Percentiles rank a stretch among this genome's conserved stretches.
Conservation (phyloP, 495 filamentous ascomycete species). For the Aspergillus conjunctus region DNA sequence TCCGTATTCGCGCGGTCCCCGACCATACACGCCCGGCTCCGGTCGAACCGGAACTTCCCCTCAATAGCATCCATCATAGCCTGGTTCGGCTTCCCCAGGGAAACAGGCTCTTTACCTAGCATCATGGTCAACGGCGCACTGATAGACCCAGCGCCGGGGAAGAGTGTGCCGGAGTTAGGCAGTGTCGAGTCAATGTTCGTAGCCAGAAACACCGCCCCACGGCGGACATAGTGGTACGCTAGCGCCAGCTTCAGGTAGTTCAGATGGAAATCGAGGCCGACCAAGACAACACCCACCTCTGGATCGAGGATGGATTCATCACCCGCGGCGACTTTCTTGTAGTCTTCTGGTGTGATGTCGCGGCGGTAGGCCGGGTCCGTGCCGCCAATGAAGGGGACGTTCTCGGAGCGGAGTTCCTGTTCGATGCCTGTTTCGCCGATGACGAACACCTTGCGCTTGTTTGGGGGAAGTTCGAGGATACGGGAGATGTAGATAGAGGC, state of each 20-base stretch:
- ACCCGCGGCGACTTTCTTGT: slow-evolving; percentile 70
- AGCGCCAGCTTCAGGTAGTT: slow-evolving; percentile 89
- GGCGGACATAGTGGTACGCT: slow-evolving; percentile 81
- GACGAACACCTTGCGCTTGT: slow-evolving; percentile 90
- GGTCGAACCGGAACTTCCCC: slow-evolving; percentile 88
- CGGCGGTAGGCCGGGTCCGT: slow-evolving; percentile 79
- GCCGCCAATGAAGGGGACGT: slow-evolving; percentile 80
- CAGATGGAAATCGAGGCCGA: slow-evolving; percentile 87
- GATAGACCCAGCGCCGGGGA: slow-evolving; percentile 88
- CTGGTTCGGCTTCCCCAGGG: slow-evolving; percentile 91
- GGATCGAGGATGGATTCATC: slow-evolving; percentile 69
- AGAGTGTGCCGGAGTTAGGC: slow-evolving; percentile 75
- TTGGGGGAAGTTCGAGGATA: slow-evolving; percentile 73
- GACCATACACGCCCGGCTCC: slow-evolving; percentile 88
- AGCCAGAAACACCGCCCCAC: slow-evolving; percentile 85
- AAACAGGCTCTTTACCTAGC: slow-evolving; percentile 65
- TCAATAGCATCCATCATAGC: slow-evolving; percentile 99
- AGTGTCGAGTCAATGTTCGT: slow-evolving; percentile 91
- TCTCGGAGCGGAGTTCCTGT: slow-evolving; percentile 76
- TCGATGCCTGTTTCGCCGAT: slow-evolving; percentile 92
- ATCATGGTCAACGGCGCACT: slow-evolving; percentile 79
- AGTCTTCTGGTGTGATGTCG: slow-evolving; percentile 78
- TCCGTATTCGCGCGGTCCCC: slow-evolving; percentile 94
- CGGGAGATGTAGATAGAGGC: slow-evolving; percentile 94
- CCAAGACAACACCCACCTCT: slow-evolving; percentile 85